Base-by-base conservation (phyloP, 768 basidiomycete genomes). In the Mycena amicta region DNA sequence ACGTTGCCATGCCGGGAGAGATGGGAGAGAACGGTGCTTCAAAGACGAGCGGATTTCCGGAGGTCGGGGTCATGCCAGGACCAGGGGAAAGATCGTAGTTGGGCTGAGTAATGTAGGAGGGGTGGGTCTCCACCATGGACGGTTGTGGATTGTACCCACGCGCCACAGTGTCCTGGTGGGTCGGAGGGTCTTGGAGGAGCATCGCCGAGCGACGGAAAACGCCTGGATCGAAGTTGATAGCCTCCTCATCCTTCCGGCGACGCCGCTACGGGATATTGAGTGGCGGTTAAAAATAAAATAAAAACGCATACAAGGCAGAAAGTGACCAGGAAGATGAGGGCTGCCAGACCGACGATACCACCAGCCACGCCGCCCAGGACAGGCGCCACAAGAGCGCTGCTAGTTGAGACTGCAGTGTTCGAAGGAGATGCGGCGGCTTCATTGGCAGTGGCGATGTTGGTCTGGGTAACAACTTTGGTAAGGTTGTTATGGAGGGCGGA, bases 121-220 rank as follows among this genome's bases (percentile, higher is more conserved):
- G 60, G 61, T 79, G 80, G 46, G 76, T 75, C 64, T 88, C 81
- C 51, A 84, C 78, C 87, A 88, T 88, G 27, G 80, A 76, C n/a
- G 87, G 87, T n/a, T n/a, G n/a, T 1, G 56, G 40, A 57, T 82
- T 83, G 66, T 72, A 79, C 0, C 80, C 76, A 27, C 71, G 72
- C 22, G 72, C 72, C 53, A 74, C 67, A 45, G 70, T 73, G 55
- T 77, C 77, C 45, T 76, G 73, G 45, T 74, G 75, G 4, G 74
- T 74, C 26, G 73, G 74, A n/a, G 81, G 78, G 62, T 88, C 87
- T 47, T 83, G 75, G 23, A 85, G 72, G 23, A 89, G 69, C 16
- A 85, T 67, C n/a, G 81, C 83, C 15, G 89, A 90, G 52, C 86
- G 84, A 52, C 83, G 81, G 78, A 89, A 89, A 11, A 80, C 80